A percentile compares a stretch with the other conserved stretches of the same genome.
These are phyloP conservation scores for Talaromyces pinophilus DNA, from an alignment of 2,329 filamentous ascomycete genomes.

Conservation along the genomic window DNA sequence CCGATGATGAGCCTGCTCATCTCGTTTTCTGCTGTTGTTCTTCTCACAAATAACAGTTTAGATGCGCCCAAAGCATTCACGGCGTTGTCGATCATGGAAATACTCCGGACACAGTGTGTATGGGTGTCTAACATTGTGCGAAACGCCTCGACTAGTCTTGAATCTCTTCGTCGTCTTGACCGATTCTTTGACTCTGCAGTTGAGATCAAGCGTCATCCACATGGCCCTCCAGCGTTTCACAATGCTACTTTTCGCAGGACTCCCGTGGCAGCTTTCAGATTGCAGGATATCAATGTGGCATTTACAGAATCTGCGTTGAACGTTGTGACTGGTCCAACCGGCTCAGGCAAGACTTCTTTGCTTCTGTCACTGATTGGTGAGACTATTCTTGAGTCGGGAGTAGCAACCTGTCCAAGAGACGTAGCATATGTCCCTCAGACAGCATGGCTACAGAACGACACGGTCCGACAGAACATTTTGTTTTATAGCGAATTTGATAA, in stretches of 20 bases:
- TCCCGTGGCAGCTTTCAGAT: conserved; percentile 53
- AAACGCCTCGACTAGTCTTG: conserved; percentile 46
- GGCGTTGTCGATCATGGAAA: conserved; percentile 56
- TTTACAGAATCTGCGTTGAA: conserved; percentile 59
- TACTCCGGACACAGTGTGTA: conserved; percentile 55
- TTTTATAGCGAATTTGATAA: conserved; percentile 61
- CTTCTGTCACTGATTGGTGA: conserved; percentile 38
- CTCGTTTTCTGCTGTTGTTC: conserved; percentile 58
- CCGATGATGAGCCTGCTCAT: conserved; percentile 56
- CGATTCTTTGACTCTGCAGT: conserved; percentile 56
- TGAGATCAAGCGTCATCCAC: conserved; percentile 52
- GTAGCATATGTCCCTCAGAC: conserved; percentile 61
- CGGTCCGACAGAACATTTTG: conserved; percentile 64
- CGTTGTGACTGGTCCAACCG: conserved; percentile 57
- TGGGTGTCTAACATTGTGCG: conserved; percentile 53
- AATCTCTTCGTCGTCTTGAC: conserved; percentile 57
- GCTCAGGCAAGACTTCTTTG: conserved; percentile 60
- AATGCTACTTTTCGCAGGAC: conserved; percentile 54
- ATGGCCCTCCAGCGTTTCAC: conserved; percentile 52
- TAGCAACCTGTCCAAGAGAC: conserved; percentile 51
- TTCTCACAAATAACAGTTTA: conserved; percentile 51
- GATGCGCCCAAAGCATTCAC: conserved; percentile 62
- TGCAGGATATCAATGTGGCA: conserved; percentile 46
- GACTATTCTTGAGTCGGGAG: conserved; percentile 30
- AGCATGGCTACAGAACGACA: conserved; percentile 67